Evolutionary conservation across 2,329 filamentous ascomycete species (phyloP).

Genomic region (Sclerotinia subarctica): DNA sequence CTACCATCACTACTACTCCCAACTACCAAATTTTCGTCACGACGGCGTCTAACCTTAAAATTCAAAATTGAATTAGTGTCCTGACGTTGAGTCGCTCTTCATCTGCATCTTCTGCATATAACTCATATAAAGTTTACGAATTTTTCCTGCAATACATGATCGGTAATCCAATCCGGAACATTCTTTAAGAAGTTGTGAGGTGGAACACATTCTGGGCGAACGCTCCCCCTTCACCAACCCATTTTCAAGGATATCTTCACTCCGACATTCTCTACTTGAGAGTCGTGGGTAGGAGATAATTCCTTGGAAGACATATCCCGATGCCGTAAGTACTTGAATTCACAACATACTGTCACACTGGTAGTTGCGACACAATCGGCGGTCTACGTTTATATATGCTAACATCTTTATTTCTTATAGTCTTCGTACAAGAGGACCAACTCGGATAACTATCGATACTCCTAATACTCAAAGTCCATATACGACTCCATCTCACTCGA

Average conservation of each 20-base stretch:
- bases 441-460: slow-evolving; percentile 31
- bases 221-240: slow-evolving; percentile 24
- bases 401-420: background rate
- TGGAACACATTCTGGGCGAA: slow-evolving; percentile 9
- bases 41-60: slow-evolving; percentile 2
- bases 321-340: slow-evolving; percentile 27
- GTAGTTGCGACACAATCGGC: slow-evolving; percentile 5
- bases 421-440: slow-evolving; percentile 8
- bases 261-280: slow-evolving; percentile 38
- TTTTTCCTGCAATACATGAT: slow-evolving; percentile 2
- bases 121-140: background rate
- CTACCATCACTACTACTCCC: background rate
- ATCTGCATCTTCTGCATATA: background rate
- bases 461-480: slow-evolving; percentile 20
- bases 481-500: slow-evolving; percentile 32
- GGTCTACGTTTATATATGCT: slow-evolving; percentile 6
- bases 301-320: slow-evolving; percentile 29
- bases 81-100: background rate
- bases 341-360: slow-evolving; percentile 5
- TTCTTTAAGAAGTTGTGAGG: slow-evolving; percentile 12
- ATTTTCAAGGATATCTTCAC: slow-evolving; percentile 36
- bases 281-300: slow-evolving; percentile 37
- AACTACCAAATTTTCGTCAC: background rate
- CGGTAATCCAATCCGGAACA: slow-evolving; percentile 10
- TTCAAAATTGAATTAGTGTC: slow-evolving; percentile 5